A percentile compares a stretch with the other conserved stretches of the same genome.
These are phyloP conservation scores for Cerrena zonata DNA, from an alignment of 1,284 basidiomycete species.

Conservation along the genomic window DNA sequence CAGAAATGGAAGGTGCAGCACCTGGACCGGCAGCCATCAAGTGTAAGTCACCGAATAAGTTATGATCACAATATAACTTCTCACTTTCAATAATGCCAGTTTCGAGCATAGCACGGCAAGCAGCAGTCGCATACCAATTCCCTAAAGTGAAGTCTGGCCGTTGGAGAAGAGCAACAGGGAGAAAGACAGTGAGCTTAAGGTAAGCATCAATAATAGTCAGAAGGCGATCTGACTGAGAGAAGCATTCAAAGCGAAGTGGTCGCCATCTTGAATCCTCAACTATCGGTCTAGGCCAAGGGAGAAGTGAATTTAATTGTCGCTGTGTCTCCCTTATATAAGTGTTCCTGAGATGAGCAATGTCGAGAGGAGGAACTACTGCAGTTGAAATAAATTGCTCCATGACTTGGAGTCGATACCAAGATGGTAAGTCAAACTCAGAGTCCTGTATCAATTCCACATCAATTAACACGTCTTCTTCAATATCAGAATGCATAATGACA, in stretches of 20 bases:
- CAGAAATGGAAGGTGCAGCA: neutral
- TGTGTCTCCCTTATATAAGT: neutral
- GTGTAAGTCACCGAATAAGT: neutral
- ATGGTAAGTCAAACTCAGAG: conserved; percentile 6
- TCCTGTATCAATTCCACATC: neutral
- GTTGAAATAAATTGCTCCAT: neutral
- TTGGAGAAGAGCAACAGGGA: neutral
- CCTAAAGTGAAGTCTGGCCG: too few species aligned
- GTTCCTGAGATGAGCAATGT: neutral
- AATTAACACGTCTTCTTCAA: neutral
- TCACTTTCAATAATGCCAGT: too few species aligned
- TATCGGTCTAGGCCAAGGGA: neutral
- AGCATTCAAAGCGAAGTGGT: neutral
- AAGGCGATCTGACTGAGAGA: too few species aligned
- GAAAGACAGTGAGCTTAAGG: neutral
- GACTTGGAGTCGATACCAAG: conserved; percentile 5
- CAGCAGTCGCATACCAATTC: neutral
- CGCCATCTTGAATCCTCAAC: neutral
- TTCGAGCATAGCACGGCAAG: too few species aligned
- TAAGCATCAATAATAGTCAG: conserved; percentile 4
- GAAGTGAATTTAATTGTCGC: neutral
- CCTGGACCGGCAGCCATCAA: neutral
- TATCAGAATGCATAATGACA: too few species aligned
- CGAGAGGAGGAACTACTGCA: neutral
- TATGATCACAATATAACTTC: too few species aligned